phyloP scores from a whole-genome alignment of 768 basidiomycete species.

The Lactarius quietus region DNA sequence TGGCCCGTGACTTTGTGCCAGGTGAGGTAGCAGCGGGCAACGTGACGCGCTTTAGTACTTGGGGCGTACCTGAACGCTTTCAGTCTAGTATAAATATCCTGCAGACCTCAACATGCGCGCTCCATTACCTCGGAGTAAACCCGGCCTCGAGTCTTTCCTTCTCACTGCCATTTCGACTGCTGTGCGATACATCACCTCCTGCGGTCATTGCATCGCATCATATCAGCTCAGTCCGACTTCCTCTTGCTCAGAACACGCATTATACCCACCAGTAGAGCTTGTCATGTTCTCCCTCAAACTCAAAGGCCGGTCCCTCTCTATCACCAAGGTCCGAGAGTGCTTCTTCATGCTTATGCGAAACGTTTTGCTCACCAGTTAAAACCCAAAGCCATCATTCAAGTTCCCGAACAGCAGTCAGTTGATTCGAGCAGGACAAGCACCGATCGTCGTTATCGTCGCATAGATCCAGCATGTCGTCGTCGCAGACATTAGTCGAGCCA shows the following conservation, averaged over 20 bases:
- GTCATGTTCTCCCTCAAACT: conserved; percentile 7
- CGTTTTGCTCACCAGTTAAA: background rate
- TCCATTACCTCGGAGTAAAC: too few relatives aligned
- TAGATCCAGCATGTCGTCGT: background rate
- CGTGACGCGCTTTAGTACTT: background rate
- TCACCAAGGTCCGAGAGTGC: background rate
- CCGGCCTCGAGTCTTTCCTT: background rate
- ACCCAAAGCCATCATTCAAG: background rate
- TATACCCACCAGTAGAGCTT: too few relatives aligned
- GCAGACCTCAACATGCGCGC: background rate
- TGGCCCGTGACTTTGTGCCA: too few relatives aligned
- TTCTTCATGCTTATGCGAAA: background rate
- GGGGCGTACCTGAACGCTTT: background rate
- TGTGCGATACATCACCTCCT: background rate
- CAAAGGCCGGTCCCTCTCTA: background rate
- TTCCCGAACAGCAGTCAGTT: background rate
- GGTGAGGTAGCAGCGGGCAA: too few relatives aligned
- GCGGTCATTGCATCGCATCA: background rate
- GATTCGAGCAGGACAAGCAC: background rate
- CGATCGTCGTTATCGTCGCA: background rate
- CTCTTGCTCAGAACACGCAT: background rate
- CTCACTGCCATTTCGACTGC: background rate
- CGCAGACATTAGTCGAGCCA: background rate
- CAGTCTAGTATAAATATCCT: background rate
- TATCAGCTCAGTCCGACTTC: background rate